Evolutionary conservation across 352 stramenopile genomes (phyloP), one percentile per base, ranked within the genome.

Genomic region (Phytophthora sojae): DNA sequence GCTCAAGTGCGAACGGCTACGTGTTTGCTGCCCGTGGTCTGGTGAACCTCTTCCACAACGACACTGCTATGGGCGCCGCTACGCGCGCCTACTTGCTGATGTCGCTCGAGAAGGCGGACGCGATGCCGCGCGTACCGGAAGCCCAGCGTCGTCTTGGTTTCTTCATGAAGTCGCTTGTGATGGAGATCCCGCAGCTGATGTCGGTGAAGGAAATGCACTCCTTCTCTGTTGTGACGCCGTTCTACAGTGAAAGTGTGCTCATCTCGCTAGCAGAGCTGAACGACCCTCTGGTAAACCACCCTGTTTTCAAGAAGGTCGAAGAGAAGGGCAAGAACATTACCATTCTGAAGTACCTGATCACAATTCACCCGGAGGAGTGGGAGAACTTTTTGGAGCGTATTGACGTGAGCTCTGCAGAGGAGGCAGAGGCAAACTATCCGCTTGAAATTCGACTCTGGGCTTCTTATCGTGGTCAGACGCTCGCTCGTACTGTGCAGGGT

Each of bases 171-270:
- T 92, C 84, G 25, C 75, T 94, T 52, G 53, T 90, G 49, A 94
- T 94, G 86, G 82, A 92, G 42, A 94, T 94, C 58, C 86, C 86
- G 39, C 82, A 92, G 62, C 65, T 94, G 53, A 74, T 64, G 8
- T 80, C 86, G 14, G 85, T 94, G 49, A 92, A 91, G 67, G 86
- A 94, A 52, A 93, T 92, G 85, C 83, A 79, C n/a, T 94, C 86
- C 23, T 94, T 94, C 64, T 92, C 83, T 19, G 86, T 94, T 12
- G 83, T 94, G 67, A 94, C 86, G 1, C 86, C 86, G 61, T 94
- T 91, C 55, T 94, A 94, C 74, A 82, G 74, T 69, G 86, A 94
- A 68, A 88, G 69, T 57, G 86, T 94, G 29, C 47, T 94, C 35
- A 84, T 88, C 32, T 91, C 86, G 35, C 54, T 94, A 2, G 57